These are phyloP conservation scores for Termitomyces bulborhizus DNA, from an alignment of 768 basidiomycete genomes.

Conservation along the genomic window DNA sequence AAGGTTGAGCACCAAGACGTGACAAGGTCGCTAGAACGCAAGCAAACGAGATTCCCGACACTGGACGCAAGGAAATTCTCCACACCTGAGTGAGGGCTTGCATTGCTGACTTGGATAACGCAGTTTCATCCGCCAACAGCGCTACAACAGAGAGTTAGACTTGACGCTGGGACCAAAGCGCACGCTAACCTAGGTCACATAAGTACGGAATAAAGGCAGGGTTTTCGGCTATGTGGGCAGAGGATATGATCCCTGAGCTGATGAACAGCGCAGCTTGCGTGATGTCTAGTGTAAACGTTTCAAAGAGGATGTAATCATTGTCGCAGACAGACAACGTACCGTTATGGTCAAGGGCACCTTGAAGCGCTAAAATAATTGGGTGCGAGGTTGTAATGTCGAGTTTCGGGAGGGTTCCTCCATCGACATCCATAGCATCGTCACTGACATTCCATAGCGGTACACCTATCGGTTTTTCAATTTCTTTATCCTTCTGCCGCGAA, in stretches of 20 bases:
- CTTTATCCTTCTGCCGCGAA: constrained; percentile 19
- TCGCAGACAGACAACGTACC: constrained; percentile 23
- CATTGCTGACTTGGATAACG: constrained; percentile 21
- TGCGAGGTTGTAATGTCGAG: constrained; percentile 14
- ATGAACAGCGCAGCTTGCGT: constrained; percentile 32
- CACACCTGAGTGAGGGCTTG: constrained; percentile 29
- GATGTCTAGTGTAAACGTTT: constrained; percentile 28
- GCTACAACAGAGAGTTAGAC: constrained; percentile 17
- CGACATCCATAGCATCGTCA: constrained; percentile 11
- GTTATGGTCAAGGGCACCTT: constrained; percentile 19
- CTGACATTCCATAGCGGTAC: constrained; percentile 23
- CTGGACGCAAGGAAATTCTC: constrained; percentile 11
- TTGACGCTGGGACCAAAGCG: neutral
- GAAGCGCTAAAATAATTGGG: constrained; percentile 23
- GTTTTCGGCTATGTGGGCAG: constrained; percentile 22
- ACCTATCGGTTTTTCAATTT: constrained; percentile 20
- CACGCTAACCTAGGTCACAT: constrained; percentile 32
- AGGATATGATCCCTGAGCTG: constrained; percentile 32
- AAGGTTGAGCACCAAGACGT: constrained; percentile 38
- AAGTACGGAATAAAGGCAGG: constrained; percentile 31
- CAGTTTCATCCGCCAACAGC: constrained; percentile 17
- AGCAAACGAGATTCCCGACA: constrained; percentile 25
- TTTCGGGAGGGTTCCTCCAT: constrained; percentile 6
- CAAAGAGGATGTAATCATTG: neutral
- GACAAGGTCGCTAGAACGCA: constrained; percentile 31